Conservation (phyloP, 1,139 yeast genomes). For the Taiozyma onychis region DNA sequence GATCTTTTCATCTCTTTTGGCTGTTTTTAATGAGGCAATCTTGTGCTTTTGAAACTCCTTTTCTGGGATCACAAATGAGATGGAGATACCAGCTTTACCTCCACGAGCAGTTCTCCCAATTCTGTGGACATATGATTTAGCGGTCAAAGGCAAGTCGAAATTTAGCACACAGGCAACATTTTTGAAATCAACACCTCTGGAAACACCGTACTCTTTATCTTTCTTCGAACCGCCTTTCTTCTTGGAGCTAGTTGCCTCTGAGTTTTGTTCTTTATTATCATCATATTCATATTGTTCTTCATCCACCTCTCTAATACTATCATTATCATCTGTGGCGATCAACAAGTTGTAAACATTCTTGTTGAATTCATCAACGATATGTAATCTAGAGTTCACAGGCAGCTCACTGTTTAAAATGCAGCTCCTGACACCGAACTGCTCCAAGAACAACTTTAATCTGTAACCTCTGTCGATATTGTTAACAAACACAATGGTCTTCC, state of each 20-base stretch:
- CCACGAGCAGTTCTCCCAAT: conserved; percentile 98
- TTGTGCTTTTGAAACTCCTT: conserved; percentile 89
- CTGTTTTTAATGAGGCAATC: conserved; percentile 62
- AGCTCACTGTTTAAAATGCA: conserved; percentile 90
- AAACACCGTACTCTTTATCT: conserved; percentile 84
- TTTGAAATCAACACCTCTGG: conserved; percentile 94
- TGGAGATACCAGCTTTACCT: conserved; percentile 90
- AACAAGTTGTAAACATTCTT: conserved; percentile 80
- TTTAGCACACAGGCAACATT: conserved; percentile 96
- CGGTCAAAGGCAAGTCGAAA: conserved; percentile 88
- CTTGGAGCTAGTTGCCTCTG: conserved; percentile 13
- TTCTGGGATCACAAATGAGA: conserved; percentile 83
- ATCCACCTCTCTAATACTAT: conserved; percentile 49
- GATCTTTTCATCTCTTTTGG: conserved; percentile 83
- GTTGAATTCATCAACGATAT: conserved; percentile 93
- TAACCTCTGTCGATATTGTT: conserved; percentile 95
- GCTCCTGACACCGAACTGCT: conserved; percentile 88
- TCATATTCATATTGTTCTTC: conserved; percentile 38
- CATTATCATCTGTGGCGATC: conserved; percentile 93
- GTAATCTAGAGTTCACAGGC: conserved; percentile 89
- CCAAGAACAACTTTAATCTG: conserved; percentile 81
- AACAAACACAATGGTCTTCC: conserved; percentile 87
- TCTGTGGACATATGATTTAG: conserved; percentile 89
- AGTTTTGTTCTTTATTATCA: conserved; percentile 20
- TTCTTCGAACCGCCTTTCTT: conserved; percentile 33